These are phyloP conservation scores for Guadua angustifolia DNA, from an alignment of 176 grass and related monocot species.

Conservation along the genomic window DNA sequence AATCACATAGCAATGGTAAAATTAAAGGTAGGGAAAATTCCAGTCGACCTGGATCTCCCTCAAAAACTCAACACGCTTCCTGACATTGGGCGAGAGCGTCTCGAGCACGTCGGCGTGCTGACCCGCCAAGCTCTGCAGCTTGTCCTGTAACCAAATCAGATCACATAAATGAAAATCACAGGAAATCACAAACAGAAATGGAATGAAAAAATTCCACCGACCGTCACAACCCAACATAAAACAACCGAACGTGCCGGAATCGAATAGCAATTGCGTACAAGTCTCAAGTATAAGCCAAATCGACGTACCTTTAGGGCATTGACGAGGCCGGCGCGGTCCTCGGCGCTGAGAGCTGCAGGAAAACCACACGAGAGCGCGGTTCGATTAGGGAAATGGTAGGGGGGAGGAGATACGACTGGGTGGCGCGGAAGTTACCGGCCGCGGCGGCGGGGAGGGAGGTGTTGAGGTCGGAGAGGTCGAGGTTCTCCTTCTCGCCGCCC, in stretches of 20 bases:
- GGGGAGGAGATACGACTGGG: neutral
- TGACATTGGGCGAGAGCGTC: slow-evolving; percentile 67
- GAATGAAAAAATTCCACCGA: neutral
- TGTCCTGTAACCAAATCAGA: slow-evolving; percentile 64
- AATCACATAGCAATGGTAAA: neutral
- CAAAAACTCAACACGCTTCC: slow-evolving; percentile 75
- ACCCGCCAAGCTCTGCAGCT: slow-evolving; percentile 72
- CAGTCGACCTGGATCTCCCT: slow-evolving; percentile 68
- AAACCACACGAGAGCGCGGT: slow-evolving; percentile 9
- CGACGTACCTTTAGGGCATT: slow-evolving; percentile 65
- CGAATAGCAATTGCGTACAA: neutral
- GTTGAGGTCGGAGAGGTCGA: slow-evolving; percentile 70
- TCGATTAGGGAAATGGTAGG: slow-evolving; percentile 3
- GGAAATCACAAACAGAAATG: neutral
- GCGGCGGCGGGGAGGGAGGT: slow-evolving; percentile 51
- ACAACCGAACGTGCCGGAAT: neutral
- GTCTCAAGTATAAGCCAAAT: neutral
- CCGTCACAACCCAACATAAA: neutral
- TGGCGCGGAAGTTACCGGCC: slow-evolving; percentile 32
- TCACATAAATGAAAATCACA: neutral
- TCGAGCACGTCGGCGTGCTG: slow-evolving; percentile 61
- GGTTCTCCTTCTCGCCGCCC: slow-evolving; percentile 60
- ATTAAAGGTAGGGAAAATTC: neutral
- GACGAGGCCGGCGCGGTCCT: slow-evolving; percentile 71
- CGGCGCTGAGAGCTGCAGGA: slow-evolving; percentile 58